A percentile compares a stretch with the other conserved stretches of the same genome.
These are phyloP conservation scores for Talaromyces funiculosus DNA, from an alignment of 2,329 filamentous ascomycete species.

Conservation along the genomic window DNA sequence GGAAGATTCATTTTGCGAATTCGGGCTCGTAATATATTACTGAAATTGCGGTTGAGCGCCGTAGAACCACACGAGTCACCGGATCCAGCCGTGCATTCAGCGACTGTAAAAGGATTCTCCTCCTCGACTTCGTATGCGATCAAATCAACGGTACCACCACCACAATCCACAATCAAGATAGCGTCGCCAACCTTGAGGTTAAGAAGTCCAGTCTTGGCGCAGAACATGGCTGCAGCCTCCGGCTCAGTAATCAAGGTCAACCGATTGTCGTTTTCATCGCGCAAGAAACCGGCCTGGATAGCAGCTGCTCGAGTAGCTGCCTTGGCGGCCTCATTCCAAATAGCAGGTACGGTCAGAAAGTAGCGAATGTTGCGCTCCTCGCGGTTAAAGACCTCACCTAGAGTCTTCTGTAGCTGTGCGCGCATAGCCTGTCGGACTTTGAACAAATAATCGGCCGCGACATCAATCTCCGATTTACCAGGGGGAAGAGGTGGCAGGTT, in stretches of 20 bases:
- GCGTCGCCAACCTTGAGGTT: conserved; percentile 98
- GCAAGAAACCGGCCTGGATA: conserved; percentile 92
- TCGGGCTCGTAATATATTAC: conserved; percentile 94
- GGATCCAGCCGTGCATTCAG: conserved; percentile 93
- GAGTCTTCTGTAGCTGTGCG: conserved; percentile 87
- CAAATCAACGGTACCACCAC: conserved; percentile 96
- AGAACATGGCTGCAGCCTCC: conserved; percentile 95
- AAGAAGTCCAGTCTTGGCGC: conserved; percentile 89
- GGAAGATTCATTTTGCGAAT: conserved; percentile 99
- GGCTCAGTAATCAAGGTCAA: conserved; percentile 93
- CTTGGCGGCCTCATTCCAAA: conserved; percentile 99
- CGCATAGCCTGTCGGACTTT: conserved; percentile 97
- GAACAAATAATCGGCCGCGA: conserved; percentile 98
- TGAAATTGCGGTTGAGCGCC: conserved; percentile 94
- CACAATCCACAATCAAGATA: conserved; percentile 96
- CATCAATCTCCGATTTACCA: conserved; percentile 97
- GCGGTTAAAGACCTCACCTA: conserved; percentile 95
- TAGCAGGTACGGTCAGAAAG: conserved; percentile 96
- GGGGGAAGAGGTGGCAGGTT: conserved; percentile 95
- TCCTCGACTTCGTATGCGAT: conserved; percentile 99
- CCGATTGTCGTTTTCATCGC: conserved; percentile 96
- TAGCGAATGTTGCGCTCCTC: conserved; percentile 98
- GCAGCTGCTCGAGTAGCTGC: conserved; percentile 92
- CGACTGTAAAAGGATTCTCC: conserved; percentile 92
- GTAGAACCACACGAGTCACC: conserved; percentile 98